Conservation (phyloP, 1,284 basidiomycete species). For the Marasmius tenuissimus region DNA sequence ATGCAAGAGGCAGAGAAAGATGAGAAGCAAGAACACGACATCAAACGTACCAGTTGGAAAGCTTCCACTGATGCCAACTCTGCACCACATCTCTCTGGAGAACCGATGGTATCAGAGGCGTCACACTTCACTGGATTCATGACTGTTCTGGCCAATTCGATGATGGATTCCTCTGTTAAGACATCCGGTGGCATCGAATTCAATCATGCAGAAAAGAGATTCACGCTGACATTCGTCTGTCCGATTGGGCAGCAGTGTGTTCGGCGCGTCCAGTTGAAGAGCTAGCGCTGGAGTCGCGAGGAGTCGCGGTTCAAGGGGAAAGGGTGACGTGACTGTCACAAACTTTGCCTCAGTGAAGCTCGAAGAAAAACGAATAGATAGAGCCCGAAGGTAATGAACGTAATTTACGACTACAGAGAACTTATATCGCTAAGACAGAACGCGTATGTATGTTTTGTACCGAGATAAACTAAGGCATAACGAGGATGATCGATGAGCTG, state of each 20-base stretch:
- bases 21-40: background rate
- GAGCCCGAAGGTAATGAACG: too few species aligned
- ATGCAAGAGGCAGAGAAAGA: background rate
- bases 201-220: background rate
- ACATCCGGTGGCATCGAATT: background rate
- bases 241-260: slow-evolving; percentile 2
- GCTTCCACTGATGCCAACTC: background rate
- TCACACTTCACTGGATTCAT: background rate
- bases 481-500: too few species aligned
- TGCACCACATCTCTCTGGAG: background rate
- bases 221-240: background rate
- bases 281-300: background rate
- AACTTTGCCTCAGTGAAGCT: too few species aligned
- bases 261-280: background rate
- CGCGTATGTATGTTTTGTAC: too few species aligned
- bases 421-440: too few species aligned
- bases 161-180: background rate
- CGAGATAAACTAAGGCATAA: too few species aligned
- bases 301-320: background rate
- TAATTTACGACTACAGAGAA: too few species aligned
- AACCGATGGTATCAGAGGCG: background rate
- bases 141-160: background rate
- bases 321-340: background rate
- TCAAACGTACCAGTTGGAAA: background rate
- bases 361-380: too few species aligned